A percentile compares a stretch with the other conserved stretches of the same genome.
phyloP scores from a whole-genome alignment of 495 filamentous ascomycete species.

The Lasiosphaeria miniovina region DNA sequence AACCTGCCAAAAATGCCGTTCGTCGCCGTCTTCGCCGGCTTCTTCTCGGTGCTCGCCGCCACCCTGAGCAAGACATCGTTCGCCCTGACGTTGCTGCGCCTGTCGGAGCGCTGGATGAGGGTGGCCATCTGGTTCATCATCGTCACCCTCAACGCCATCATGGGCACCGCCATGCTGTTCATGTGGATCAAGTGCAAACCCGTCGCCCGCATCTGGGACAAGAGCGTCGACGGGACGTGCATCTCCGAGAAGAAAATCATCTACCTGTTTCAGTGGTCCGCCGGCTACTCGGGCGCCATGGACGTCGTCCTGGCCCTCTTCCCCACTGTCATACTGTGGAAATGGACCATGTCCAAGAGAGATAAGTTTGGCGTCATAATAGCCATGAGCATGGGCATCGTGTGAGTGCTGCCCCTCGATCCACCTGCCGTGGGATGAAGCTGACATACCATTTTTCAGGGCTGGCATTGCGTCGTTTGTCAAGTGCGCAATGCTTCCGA shows the following conservation, averaged over 20 bases:
- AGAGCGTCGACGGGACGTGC: conserved; percentile 25
- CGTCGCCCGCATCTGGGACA: conserved; percentile 34
- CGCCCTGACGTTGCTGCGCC: conserved; percentile 26
- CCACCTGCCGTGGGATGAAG: background rate
- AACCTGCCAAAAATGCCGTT: conserved; percentile 18
- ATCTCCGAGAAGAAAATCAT: conserved; percentile 25
- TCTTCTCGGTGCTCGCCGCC: conserved; percentile 23
- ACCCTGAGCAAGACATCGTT: conserved; percentile 37
- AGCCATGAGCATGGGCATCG: conserved; percentile 38
- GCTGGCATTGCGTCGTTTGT: conserved; percentile 26
- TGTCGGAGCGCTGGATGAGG: conserved; percentile 21
- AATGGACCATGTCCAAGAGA: conserved; percentile 30
- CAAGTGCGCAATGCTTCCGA: conserved; percentile 19
- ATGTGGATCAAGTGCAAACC: conserved; percentile 37
- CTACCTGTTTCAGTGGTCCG: background rate
- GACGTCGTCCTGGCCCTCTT: conserved; percentile 34
- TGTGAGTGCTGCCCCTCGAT: conserved; percentile 17
- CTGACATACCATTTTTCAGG: background rate
- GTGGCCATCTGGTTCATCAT: conserved; percentile 29
- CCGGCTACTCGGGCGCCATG: conserved; percentile 24
- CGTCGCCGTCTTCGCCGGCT: conserved; percentile 21
- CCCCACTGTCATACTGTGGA: conserved; percentile 36
- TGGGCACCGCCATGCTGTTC: conserved; percentile 37
- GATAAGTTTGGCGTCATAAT: conserved; percentile 37
- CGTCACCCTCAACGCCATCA: conserved; percentile 34